Conservation (phyloP, 78 protist species). For the Tieghemostelium lacteum region DNA sequence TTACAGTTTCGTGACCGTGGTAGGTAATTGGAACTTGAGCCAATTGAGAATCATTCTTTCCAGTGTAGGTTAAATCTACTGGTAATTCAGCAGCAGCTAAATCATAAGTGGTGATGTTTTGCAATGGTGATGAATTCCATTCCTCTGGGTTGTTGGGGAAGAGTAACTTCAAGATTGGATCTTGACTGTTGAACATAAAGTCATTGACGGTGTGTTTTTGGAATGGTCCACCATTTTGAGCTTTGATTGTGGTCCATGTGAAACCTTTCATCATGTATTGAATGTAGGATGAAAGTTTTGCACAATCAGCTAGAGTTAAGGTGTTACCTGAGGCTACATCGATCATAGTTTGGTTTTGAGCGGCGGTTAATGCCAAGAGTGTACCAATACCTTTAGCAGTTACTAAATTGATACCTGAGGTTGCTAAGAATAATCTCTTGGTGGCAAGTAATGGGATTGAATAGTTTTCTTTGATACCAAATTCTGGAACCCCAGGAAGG, state of each 20-base stretch:
- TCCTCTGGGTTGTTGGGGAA: neutral
- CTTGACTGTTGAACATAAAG: constrained; percentile 26
- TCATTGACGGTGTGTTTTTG: constrained; percentile 9
- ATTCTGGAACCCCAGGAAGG: constrained; percentile 14
- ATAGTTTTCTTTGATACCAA: neutral
- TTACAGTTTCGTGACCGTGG: neutral
- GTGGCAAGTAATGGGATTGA: neutral
- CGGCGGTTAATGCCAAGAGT: neutral
- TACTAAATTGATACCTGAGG: neutral
- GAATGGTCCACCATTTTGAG: constrained; percentile 27
- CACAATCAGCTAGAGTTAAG: neutral
- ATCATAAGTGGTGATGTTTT: neutral
- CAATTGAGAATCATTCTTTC: constrained; percentile 16
- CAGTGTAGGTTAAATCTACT: constrained; percentile 14
- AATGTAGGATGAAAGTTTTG: neutral
- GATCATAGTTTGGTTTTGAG: neutral
- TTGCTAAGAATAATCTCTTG: neutral
- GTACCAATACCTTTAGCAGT: constrained; percentile 23
- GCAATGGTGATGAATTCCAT: constrained; percentile 6
- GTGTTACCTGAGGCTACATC: neutral
- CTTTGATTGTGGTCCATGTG: neutral
- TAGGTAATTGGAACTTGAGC: constrained; percentile 44
- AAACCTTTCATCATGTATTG: neutral
- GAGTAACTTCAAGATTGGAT: constrained; percentile 12
- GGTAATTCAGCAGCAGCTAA: neutral